Conservation (phyloP, 164 flowering plant species). For the Platanus orientalis region DNA sequence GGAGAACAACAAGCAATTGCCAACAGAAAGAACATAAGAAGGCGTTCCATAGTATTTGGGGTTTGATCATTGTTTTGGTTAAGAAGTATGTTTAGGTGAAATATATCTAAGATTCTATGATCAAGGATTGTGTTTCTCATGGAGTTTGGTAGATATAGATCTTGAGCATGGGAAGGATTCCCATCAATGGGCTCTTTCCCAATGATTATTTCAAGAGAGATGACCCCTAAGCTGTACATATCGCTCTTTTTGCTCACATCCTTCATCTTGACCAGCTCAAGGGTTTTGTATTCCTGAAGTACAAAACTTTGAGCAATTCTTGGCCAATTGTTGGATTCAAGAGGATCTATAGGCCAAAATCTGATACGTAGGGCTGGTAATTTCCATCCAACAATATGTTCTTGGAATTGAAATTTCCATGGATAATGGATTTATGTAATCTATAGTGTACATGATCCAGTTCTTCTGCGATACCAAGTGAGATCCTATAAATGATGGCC, state of each 20-base stretch:
- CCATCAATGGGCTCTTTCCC: constrained; percentile 62
- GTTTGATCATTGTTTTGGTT: constrained; percentile 27
- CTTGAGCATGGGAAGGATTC: constrained; percentile 44
- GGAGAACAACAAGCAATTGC: constrained; percentile 95
- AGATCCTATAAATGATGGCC: constrained; percentile 51
- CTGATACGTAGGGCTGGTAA: constrained; percentile 57
- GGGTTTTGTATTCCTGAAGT: constrained; percentile 85
- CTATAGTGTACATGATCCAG: constrained; percentile 76
- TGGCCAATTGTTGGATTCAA: constrained; percentile 66
- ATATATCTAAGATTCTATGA: constrained; percentile 51
- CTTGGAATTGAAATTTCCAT: constrained; percentile 88
- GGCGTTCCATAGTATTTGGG: constrained; percentile 41
- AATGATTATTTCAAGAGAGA: constrained; percentile 76
- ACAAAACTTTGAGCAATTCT: constrained; percentile 76
- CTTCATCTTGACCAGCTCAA: constrained; percentile 91
- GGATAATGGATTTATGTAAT: constrained; percentile 54
- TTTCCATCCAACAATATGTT: constrained; percentile 60
- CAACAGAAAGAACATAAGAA: constrained; percentile 69
- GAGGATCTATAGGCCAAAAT: constrained; percentile 70
- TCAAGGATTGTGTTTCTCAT: constrained; percentile 60
- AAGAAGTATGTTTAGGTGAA: constrained; percentile 50
- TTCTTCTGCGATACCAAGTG: constrained; percentile 69
- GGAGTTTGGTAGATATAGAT: constrained; percentile 53
- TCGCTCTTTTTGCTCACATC: constrained; percentile 67
- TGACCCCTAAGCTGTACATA: constrained; percentile 79